These are phyloP conservation scores for Geranium brycei DNA, from an alignment of 345 rosid species.

Conservation along the genomic window DNA sequence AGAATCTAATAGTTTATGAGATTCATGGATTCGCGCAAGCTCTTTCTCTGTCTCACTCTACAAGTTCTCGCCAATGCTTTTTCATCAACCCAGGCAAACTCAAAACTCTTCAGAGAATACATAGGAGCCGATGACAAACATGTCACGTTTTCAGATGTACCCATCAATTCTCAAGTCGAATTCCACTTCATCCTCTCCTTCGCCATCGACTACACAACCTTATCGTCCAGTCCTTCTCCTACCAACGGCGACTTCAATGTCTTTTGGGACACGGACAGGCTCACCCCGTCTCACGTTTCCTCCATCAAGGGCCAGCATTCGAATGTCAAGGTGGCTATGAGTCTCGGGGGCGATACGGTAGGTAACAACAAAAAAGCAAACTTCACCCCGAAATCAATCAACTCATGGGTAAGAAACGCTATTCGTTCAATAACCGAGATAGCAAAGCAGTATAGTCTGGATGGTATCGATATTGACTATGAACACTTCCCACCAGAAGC, in stretches of 20 bases:
- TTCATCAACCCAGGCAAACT: conserved; percentile 24
- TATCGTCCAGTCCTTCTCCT: conserved; percentile 22
- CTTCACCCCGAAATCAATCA: conserved; percentile 29
- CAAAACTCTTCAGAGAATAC: conserved; percentile 44
- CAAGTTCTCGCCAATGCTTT: conserved; percentile 7
- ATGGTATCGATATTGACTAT: conserved; percentile 45
- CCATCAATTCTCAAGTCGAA: conserved; percentile 25
- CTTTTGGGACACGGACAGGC: conserved; percentile 32
- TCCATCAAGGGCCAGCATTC: conserved; percentile 25
- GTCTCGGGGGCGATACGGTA: conserved; percentile 42
- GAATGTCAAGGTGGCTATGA: conserved; percentile 42
- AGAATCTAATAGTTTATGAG: background rate
- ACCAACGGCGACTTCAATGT: conserved; percentile 34
- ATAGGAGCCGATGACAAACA: conserved; percentile 41
- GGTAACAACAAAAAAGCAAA: background rate
- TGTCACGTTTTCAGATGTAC: conserved; percentile 32
- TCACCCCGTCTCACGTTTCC: conserved; percentile 22
- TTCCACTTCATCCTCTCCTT: conserved; percentile 40
- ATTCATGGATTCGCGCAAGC: conserved; percentile 16
- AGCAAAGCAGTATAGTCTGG: conserved; percentile 22
- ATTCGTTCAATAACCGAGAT: conserved; percentile 27
- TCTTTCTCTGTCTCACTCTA: conserved; percentile 9
- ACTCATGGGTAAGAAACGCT: conserved; percentile 42
- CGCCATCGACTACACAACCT: conserved; percentile 35
- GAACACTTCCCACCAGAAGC: conserved; percentile 39